phyloP scores from a whole-genome alignment of 192 early-diverging fungal genomes.

The Entomortierella chlamydospora region DNA sequence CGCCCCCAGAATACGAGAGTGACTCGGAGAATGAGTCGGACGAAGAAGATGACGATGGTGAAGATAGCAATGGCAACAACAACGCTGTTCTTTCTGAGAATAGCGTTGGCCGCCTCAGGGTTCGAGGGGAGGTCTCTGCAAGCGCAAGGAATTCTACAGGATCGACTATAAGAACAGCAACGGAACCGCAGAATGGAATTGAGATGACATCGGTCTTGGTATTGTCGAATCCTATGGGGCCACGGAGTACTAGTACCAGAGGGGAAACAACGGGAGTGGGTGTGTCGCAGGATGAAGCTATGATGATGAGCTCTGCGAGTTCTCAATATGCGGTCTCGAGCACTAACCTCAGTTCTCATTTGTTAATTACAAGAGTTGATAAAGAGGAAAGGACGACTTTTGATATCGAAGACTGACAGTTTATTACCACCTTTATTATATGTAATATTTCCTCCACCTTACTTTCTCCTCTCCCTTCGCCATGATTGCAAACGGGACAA shows the following conservation, averaged over 20 bases:
- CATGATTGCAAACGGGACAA: too few species aligned
- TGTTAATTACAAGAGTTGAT: too few species aligned
- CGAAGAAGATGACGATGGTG: slow-evolving; percentile 20
- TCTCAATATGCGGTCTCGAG: background rate
- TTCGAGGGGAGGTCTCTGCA: background rate
- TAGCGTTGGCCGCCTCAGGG: too few species aligned
- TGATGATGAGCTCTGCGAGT: background rate
- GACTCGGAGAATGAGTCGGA: slow-evolving; percentile 34
- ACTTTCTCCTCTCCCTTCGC: too few species aligned
- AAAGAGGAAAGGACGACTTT: too few species aligned
- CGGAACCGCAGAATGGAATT: background rate
- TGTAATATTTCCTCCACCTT: too few species aligned
- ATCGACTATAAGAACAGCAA: background rate
- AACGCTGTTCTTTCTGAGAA: too few species aligned
- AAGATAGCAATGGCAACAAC: background rate
- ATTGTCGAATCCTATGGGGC: background rate
- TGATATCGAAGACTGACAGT: too few species aligned
- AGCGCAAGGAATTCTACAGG: background rate
- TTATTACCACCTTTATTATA: too few species aligned
- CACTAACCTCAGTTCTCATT: too few species aligned
- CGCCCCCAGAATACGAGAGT: slow-evolving; percentile 41
- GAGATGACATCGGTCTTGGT: background rate
- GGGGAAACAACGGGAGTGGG: too few species aligned
- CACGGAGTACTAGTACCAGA: background rate
- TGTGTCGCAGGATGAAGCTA: background rate